Evolutionary conservation across 352 stramenopile genomes (phyloP).

Genomic region (Globisporangium middletonii): DNA sequence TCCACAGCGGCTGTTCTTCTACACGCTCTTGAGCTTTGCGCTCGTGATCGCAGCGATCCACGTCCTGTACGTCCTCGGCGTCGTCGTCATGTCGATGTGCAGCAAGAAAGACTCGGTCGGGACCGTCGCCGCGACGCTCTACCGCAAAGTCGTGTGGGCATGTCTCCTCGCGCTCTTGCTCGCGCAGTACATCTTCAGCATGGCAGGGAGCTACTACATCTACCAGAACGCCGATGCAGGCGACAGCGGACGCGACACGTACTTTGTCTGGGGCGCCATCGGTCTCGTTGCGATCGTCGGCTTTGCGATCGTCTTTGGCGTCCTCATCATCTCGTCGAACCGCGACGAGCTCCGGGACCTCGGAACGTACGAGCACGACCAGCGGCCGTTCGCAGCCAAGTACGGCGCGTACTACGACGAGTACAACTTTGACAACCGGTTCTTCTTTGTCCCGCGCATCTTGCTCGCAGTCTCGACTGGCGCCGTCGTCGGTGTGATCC

Average conservation of each 20-base stretch:
- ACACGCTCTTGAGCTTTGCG: slow-evolving; percentile 62
- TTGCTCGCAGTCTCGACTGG: slow-evolving; percentile 64
- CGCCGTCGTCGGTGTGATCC: slow-evolving; percentile 62
- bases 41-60: slow-evolving; percentile 56
- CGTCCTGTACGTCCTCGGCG: slow-evolving; percentile 50
- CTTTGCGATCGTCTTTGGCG: slow-evolving; percentile 56
- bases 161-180: slow-evolving; percentile 62
- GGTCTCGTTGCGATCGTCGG: slow-evolving; percentile 41
- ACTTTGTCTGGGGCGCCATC: slow-evolving; percentile 40
- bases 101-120: slow-evolving; percentile 63
- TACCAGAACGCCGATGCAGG: slow-evolving; percentile 31
- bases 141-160: slow-evolving; percentile 80
- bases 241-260: slow-evolving; percentile 18
- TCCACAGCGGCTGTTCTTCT: slow-evolving; percentile 70
- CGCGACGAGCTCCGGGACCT: slow-evolving; percentile 66
- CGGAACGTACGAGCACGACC: slow-evolving; percentile 68
- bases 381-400: slow-evolving; percentile 71
- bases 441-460: slow-evolving; percentile 83
- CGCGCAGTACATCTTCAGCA: slow-evolving; percentile 84
- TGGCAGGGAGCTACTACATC: slow-evolving; percentile 74
- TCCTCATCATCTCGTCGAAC: slow-evolving; percentile 63
- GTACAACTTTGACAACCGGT: slow-evolving; percentile 88
- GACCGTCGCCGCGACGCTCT: slow-evolving; percentile 51
- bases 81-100: slow-evolving; percentile 36
- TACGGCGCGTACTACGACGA: slow-evolving; percentile 87